Evolutionary conservation across 345 rosid species (phyloP).

Genomic region (Geranium rotundifolium): DNA sequence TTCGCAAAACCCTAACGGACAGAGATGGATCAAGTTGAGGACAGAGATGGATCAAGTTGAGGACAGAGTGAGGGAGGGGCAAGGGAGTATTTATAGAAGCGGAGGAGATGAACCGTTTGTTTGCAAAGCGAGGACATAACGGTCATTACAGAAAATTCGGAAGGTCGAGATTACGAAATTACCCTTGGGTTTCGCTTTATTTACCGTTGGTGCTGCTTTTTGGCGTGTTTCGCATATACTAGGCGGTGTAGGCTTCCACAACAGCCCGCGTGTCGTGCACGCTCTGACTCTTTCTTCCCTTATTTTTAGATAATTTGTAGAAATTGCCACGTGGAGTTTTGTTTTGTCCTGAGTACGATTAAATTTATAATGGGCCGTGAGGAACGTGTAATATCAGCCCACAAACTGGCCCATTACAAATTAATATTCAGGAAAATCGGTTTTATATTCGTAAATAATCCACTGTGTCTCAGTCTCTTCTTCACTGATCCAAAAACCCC

Average conservation of each 20-base stretch:
- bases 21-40: neutral
- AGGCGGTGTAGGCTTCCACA: no score
- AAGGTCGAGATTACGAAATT: neutral
- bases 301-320: no score
- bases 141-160: constrained; percentile 11
- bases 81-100: constrained; percentile 35
- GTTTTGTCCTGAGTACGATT: no score
- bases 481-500: neutral
- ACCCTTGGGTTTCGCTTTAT: constrained; percentile 12
- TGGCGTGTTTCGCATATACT: neutral
- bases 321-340: no score
- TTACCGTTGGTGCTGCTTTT: constrained; percentile 25
- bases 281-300: no score
- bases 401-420: no score
- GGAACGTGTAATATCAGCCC: no score
- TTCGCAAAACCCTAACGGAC: neutral
- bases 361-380: no score
- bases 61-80: neutral
- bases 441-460: no score
- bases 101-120: constrained; percentile 48
- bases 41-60: neutral
- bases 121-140: constrained; percentile 14
- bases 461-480: neutral
- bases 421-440: no score
- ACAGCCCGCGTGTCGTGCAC: no score